Percentiles rank a stretch among this genome's conserved stretches.
Evolutionary conservation across 306 rosid genomes (phyloP).

Genomic region (peach (Prunus persica)): DNA sequence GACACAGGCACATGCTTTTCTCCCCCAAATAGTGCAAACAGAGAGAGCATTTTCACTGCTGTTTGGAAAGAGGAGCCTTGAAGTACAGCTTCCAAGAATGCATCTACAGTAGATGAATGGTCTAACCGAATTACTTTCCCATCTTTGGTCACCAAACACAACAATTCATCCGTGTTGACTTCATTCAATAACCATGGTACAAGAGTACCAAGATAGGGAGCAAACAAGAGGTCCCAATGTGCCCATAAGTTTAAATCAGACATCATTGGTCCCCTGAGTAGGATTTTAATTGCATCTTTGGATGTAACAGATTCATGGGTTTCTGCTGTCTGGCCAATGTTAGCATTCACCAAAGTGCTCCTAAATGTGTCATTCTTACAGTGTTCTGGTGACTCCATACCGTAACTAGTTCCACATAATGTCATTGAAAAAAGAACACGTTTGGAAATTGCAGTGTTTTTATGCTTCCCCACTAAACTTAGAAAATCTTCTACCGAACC

Average conservation of each 20-base stretch:
- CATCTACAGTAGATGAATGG: constrained; percentile 62
- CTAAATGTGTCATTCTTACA: constrained; percentile 32
- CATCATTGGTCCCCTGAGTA: constrained; percentile 78
- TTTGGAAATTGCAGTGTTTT: constrained; percentile 42
- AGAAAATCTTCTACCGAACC: constrained; percentile 56
- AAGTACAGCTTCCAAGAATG: constrained; percentile 76
- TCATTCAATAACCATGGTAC: constrained; percentile 74
- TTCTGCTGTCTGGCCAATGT: constrained; percentile 25
- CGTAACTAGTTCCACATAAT: constrained; percentile 38
- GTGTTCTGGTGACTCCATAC: constrained; percentile 35
- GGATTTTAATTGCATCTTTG: constrained; percentile 65
- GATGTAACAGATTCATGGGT: constrained; percentile 38
- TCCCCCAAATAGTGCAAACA: constrained; percentile 70
- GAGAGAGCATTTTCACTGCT: constrained; percentile 69
- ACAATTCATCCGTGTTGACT: constrained; percentile 54
- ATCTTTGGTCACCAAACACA: constrained; percentile 80
- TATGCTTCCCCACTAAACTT: constrained; percentile 42
- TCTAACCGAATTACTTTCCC: constrained; percentile 80
- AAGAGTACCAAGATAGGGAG: constrained; percentile 81
- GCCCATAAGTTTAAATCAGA: constrained; percentile 82
- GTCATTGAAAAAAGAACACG: constrained; percentile 72
- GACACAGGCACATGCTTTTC: constrained; percentile 61
- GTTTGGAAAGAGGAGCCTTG: constrained; percentile 75
- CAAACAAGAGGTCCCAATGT: constrained; percentile 84
- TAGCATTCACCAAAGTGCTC: constrained; percentile 25